Conservation (phyloP, 805 yeast genomes). For the Torulaspora indica region DNA sequence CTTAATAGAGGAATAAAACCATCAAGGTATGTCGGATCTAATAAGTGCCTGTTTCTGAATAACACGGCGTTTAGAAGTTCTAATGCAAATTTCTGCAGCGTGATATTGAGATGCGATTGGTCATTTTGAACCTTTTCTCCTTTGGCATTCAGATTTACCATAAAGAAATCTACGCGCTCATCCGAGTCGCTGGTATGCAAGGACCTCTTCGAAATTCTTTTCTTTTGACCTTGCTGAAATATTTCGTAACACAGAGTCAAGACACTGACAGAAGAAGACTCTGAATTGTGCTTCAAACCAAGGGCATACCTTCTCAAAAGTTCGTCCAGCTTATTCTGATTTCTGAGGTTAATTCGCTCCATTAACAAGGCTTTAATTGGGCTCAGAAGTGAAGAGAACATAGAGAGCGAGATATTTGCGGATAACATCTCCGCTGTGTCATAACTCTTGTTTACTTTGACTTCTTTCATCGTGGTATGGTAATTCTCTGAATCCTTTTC, state of each 20-base stretch:
- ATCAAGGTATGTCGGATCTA: conserved; percentile 54
- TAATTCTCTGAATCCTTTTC: conserved; percentile 96
- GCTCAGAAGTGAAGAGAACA: conserved; percentile 52
- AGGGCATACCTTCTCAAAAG: conserved; percentile 66
- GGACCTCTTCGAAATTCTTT: not conserved
- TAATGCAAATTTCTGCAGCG: conserved; percentile 69
- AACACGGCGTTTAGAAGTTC: conserved; percentile 72
- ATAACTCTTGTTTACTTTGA: conserved; percentile 79
- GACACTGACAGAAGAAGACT: conserved; percentile 52
- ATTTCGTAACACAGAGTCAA: conserved; percentile 71
- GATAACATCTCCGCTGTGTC: conserved; percentile 82
- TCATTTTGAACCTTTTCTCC: conserved; percentile 51
- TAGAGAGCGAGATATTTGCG: conserved; percentile 51
- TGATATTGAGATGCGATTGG: conserved; percentile 50
- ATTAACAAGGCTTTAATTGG: conserved; percentile 64
- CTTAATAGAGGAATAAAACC: conserved; percentile 75
- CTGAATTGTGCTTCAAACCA: conserved; percentile 74
- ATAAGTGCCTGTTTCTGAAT: conserved; percentile 53
- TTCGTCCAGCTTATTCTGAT: conserved; percentile 73
- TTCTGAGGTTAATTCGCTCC: conserved; percentile 61
- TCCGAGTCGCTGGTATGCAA: conserved; percentile 15
- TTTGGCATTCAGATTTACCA: conserved; percentile 67
- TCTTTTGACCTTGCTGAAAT: conserved; percentile 46
- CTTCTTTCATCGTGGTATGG: conserved; percentile 79
- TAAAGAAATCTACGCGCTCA: conserved; percentile 59